These are phyloP conservation scores for Globisporangium radiosum DNA, from an alignment of 352 stramenopile species.

Conservation along the genomic window DNA sequence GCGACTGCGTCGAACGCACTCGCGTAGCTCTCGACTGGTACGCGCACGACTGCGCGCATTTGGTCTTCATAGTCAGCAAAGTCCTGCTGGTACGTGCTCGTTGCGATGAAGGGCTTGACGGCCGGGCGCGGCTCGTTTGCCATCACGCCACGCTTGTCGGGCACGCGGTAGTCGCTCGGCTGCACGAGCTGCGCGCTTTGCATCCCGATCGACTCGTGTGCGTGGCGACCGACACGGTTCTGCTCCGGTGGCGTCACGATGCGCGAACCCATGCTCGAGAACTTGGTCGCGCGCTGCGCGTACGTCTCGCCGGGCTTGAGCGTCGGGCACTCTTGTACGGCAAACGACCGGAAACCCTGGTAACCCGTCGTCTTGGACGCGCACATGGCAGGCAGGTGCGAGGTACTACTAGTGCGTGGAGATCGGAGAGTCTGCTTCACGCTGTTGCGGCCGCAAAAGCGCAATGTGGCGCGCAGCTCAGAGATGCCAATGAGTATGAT, in stretches of 20 bases:
- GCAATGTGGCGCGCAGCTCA: background rate
- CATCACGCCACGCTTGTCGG: slow-evolving; percentile 50
- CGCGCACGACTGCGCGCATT: slow-evolving; percentile 26
- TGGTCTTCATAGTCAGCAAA: slow-evolving; percentile 52
- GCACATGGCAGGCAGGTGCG: slow-evolving; percentile 25
- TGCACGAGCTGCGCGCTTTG: slow-evolving; percentile 36
- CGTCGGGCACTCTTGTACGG: slow-evolving; percentile 54
- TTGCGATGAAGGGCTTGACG: slow-evolving; percentile 50
- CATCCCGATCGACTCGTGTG: slow-evolving; percentile 47
- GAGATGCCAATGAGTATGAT: no score
- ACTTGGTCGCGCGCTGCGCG: slow-evolving; percentile 62
- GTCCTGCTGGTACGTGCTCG: slow-evolving; percentile 58
- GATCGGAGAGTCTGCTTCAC: background rate
- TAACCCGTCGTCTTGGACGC: slow-evolving; percentile 58
- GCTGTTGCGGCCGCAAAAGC: no score
- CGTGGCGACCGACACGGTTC: slow-evolving; percentile 47
- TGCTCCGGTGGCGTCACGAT: slow-evolving; percentile 52
- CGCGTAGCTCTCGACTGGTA: slow-evolving; percentile 32
- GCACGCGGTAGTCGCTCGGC: slow-evolving; percentile 53
- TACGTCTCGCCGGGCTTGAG: slow-evolving; percentile 75
- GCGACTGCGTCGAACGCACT: slow-evolving; percentile 36
- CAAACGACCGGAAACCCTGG: slow-evolving; percentile 75
- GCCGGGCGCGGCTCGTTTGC: slow-evolving; percentile 27
- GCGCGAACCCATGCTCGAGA: slow-evolving; percentile 63
- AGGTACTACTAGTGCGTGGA: background rate